These are phyloP conservation scores for Avena sativa DNA, from an alignment of 176 grass and related monocot genomes.

Conservation along the genomic window DNA sequence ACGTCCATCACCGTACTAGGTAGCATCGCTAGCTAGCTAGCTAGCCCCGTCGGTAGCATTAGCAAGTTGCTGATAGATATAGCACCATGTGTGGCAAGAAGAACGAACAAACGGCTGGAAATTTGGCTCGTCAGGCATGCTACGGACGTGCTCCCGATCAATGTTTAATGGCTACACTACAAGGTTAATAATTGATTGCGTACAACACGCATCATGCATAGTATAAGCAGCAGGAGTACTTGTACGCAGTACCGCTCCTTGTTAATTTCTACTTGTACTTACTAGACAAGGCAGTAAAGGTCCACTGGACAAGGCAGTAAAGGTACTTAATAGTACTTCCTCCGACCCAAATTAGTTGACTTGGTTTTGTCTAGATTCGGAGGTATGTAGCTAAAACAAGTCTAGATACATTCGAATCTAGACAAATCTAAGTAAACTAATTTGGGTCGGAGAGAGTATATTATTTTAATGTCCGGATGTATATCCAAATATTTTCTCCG, in stretches of 20 bases:
- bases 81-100: neutral
- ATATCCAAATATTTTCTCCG: too few relatives aligned
- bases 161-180: neutral
- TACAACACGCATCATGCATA: neutral
- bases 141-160: neutral
- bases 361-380: too few relatives aligned
- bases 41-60: neutral
- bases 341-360: too few relatives aligned
- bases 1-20: neutral
- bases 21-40: constrained; percentile 18
- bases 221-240: neutral
- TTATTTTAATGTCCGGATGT: too few relatives aligned
- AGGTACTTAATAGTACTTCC: too few relatives aligned
- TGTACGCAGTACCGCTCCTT: neutral
- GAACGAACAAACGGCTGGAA: neutral
- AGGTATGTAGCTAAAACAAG: too few relatives aligned
- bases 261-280: neutral
- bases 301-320: neutral
- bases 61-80: neutral
- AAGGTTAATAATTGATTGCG: neutral
- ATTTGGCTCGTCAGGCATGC: neutral
- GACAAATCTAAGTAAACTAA: too few relatives aligned
- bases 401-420: too few relatives aligned
- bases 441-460: too few relatives aligned
- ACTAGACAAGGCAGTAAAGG: neutral